Percentiles rank a stretch among this genome's conserved stretches.
These are phyloP conservation scores for Raffaelea ambrosiae DNA, from an alignment of 2,329 filamentous ascomycete genomes.

Conservation along the genomic window DNA sequence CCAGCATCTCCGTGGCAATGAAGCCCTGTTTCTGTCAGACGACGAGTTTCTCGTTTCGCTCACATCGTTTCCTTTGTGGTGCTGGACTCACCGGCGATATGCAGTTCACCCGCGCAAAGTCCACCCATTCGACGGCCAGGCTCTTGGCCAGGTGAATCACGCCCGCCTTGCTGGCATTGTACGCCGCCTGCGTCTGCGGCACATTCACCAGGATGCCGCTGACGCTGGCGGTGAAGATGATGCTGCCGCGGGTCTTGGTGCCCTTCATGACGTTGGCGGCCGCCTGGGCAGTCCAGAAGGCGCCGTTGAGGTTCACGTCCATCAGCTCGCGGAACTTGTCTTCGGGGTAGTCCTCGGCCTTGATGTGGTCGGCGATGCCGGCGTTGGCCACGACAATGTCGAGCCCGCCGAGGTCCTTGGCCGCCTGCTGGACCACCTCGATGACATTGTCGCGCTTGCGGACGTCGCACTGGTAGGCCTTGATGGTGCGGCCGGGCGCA, in stretches of 20 bases:
- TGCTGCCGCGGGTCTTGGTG: conserved; percentile 21
- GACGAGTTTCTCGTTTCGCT: no score
- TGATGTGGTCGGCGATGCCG: conserved; percentile 26
- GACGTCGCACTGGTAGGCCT: conserved; percentile 30
- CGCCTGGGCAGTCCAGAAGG: conserved; percentile 33
- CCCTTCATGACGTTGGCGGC: conserved; percentile 25
- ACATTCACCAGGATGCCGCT: conserved; percentile 69
- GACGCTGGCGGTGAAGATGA: conserved; percentile 38
- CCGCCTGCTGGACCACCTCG: conserved; percentile 22
- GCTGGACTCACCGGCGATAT: conserved; percentile 53
- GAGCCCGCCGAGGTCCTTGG: conserved; percentile 25
- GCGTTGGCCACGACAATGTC: conserved; percentile 34
- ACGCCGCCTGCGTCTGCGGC: conserved; percentile 63
- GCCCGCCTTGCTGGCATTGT: conserved; percentile 65
- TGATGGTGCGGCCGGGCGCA: conserved; percentile 22
- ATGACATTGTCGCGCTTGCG: conserved; percentile 20
- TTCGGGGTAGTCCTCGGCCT: conserved; percentile 30
- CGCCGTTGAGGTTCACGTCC: conserved; percentile 31
- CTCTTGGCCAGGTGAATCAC: conserved; percentile 52
- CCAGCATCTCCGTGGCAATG: conserved; percentile 41
- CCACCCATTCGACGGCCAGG: conserved; percentile 69
- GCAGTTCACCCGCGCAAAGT: conserved; percentile 62
- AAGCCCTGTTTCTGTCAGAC: conserved; percentile 20
- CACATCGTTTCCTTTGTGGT: no score
- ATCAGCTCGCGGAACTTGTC: conserved; percentile 27